Conservation (phyloP, 805 yeast genomes). For the Nakazawaea ernobii region DNA sequence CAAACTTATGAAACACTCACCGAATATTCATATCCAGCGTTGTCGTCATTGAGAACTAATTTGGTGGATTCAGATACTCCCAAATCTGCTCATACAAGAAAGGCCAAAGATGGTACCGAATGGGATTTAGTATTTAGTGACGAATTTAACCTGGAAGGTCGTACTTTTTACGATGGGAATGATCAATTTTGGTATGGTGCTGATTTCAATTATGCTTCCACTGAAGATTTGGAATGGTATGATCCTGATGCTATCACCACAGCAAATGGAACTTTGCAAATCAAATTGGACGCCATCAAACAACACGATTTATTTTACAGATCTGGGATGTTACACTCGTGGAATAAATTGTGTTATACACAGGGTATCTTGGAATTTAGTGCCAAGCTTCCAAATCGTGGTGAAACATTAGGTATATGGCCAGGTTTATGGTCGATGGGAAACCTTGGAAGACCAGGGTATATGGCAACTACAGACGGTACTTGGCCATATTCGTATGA, state of each 20-base stretch:
- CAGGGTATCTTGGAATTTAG: conserved; percentile 37
- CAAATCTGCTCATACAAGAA: conserved; percentile 33
- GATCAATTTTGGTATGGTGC: conserved; percentile 43
- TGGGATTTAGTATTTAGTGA: conserved; percentile 44
- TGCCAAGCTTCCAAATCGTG: conserved; percentile 37
- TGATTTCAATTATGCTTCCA: conserved; percentile 40
- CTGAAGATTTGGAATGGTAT: conserved; percentile 46
- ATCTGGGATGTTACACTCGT: conserved; percentile 42
- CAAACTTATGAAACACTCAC: conserved; percentile 36
- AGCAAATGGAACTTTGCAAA: conserved; percentile 31
- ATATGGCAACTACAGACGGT: conserved; percentile 41
- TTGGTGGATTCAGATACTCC: conserved; percentile 65
- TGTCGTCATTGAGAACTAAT: conserved; percentile 45
- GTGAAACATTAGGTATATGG: conserved; percentile 40
- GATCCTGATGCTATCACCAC: conserved; percentile 43
- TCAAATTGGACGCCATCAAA: conserved; percentile 35
- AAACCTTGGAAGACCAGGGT: conserved; percentile 44
- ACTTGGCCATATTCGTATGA: conserved; percentile 47
- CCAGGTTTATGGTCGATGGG: conserved; percentile 49
- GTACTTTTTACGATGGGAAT: conserved; percentile 41
- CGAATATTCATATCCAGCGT: conserved; percentile 41
- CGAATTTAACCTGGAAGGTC: conserved; percentile 42
- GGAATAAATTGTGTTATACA: conserved; percentile 43
- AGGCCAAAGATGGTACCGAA: conserved; percentile 25
- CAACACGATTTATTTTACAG: conserved; percentile 39